Base-by-base conservation (phyloP, 805 yeast genomes). In the Candida schatavii region DNA sequence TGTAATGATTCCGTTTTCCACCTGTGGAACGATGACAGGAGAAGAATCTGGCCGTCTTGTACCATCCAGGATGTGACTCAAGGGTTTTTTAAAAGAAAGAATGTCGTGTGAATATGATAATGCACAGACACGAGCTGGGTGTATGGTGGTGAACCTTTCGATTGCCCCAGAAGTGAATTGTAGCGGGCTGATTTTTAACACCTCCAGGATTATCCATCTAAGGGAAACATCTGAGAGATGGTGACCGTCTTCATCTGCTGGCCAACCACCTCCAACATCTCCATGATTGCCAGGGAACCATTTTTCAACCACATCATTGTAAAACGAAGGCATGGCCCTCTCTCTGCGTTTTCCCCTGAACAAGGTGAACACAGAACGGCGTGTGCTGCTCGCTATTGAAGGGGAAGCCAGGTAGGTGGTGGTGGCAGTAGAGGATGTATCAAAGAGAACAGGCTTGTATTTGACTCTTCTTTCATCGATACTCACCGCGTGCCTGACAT, bases 231-330 rank as follows among this genome's bases (percentile, higher is more conserved):
- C 72, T 0, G 85, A 68, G 13, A 77, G 45, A 18, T 57, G 51
- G 32, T 76, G 72, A 1, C 77, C 77, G 37, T 64, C 54, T 0
- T 44, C 26, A 53, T 77, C 81, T 3, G 66, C 57, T 1, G 66
- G 56, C 83, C 85, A 81, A 0, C 85, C 85, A 2, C 88, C 88
- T 2, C 88, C 88, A 50, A 78, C 62, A 57, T 83, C 88, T 7
- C 83, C 68, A 57, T 83, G 88, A 52, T 78, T 78, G 2, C 88
- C 89, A 1, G 85, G 77, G 50, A 83, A 83, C 83, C 83, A 83
- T 32, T 77, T 52, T 50, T 83, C 88, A 13, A 72, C 54, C 26
- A 75, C 50, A 47, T 54, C 61, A 23, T 23, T 23, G 27, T 11
- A 23, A 25, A 36, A 17, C 10, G 26, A 14, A 35, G 46, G 11